A percentile compares a stretch with the other conserved stretches of the same genome.
phyloP scores from a whole-genome alignment of 371 early-diverging fungal genomes.

The Cokeromyces recurvatus region DNA sequence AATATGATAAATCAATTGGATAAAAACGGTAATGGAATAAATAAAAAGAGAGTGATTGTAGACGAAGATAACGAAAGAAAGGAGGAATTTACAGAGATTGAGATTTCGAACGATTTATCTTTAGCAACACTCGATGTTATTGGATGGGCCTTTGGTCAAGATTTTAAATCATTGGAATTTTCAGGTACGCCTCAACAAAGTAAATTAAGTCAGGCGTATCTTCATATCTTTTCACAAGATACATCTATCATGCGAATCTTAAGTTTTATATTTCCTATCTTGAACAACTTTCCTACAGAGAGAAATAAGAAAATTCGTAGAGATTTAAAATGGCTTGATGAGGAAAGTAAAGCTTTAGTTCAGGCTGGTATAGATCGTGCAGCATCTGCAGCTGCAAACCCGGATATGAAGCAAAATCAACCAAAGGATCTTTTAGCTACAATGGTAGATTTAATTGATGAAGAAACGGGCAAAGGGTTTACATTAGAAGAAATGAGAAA shows the following conservation, averaged over 20 bases:
- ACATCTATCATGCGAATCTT: constrained; percentile 24
- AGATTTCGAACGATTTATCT: constrained; percentile 33
- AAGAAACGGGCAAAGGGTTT: constrained; percentile 29
- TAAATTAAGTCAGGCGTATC: constrained; percentile 45
- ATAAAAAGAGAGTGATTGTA: too few species aligned
- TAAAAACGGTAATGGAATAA: background rate
- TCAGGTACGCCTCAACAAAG: constrained; percentile 19
- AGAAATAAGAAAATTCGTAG: constrained; percentile 18
- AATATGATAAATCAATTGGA: constrained; percentile 3
- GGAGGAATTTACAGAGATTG: constrained; percentile 17
- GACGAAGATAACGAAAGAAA: background rate
- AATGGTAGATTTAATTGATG: constrained; percentile 31
- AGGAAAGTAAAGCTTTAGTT: constrained; percentile 40
- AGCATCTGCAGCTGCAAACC: constrained; percentile 2
- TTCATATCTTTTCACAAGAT: constrained; percentile 32
- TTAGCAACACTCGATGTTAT: constrained; percentile 44
- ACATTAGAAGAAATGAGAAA: constrained; percentile 23
- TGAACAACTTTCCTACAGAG: constrained; percentile 31
- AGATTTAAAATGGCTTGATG: constrained; percentile 29
- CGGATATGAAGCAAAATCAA: constrained; percentile 1
- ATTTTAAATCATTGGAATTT: constrained; percentile 24
- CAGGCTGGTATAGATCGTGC: constrained; percentile 31
- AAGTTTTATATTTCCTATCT: constrained; percentile 30
- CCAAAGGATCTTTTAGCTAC: constrained; percentile 30
- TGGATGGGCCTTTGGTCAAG: constrained; percentile 48